Conservation (phyloP, 768 basidiomycete species). For the Tricholoma flavovirens region DNA sequence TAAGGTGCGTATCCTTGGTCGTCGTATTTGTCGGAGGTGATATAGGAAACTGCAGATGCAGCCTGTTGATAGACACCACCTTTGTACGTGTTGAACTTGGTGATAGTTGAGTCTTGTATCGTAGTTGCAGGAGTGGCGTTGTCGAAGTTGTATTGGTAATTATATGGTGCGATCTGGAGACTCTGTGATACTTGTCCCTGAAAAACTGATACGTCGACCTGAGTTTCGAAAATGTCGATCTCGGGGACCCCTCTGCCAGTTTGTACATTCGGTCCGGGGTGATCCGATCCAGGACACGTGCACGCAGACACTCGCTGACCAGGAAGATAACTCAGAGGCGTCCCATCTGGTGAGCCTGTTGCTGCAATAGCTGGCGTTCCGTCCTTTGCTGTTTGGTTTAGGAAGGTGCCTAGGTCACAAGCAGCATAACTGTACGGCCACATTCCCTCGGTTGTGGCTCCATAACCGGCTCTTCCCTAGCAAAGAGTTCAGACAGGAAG, state of each 20-base stretch:
- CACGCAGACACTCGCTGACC: slow-evolving; percentile 87
- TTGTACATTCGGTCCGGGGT: slow-evolving; percentile 74
- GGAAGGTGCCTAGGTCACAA: slow-evolving; percentile 85
- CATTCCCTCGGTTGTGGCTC: slow-evolving; percentile 82
- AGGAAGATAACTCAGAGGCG: slow-evolving; percentile 67
- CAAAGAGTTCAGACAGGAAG: neutral
- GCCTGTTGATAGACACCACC: slow-evolving; percentile 77
- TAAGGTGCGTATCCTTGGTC: slow-evolving; percentile 53
- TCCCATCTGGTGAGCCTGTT: slow-evolving; percentile 46
- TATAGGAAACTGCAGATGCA: slow-evolving; percentile 53
- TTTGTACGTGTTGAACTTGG: slow-evolving; percentile 58
- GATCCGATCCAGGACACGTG: slow-evolving; percentile 80
- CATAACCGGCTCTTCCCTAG: slow-evolving; percentile 81
- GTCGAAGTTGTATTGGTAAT: slow-evolving; percentile 59
- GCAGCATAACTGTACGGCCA: slow-evolving; percentile 82
- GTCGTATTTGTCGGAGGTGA: slow-evolving; percentile 52
- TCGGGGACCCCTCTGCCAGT: slow-evolving; percentile 83
- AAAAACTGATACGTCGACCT: slow-evolving; percentile 48
- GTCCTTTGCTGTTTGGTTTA: slow-evolving; percentile 65
- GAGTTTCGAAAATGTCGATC: slow-evolving; percentile 89
- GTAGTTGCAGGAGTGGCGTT: slow-evolving; percentile 45
- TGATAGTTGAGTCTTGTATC: slow-evolving; percentile 46
- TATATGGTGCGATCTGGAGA: slow-evolving; percentile 76
- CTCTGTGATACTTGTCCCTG: slow-evolving; percentile 74
- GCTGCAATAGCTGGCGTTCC: slow-evolving; percentile 53